phyloP scores from a whole-genome alignment of 2,329 filamentous ascomycete species.

The Ambrosiella cleistominuta region DNA sequence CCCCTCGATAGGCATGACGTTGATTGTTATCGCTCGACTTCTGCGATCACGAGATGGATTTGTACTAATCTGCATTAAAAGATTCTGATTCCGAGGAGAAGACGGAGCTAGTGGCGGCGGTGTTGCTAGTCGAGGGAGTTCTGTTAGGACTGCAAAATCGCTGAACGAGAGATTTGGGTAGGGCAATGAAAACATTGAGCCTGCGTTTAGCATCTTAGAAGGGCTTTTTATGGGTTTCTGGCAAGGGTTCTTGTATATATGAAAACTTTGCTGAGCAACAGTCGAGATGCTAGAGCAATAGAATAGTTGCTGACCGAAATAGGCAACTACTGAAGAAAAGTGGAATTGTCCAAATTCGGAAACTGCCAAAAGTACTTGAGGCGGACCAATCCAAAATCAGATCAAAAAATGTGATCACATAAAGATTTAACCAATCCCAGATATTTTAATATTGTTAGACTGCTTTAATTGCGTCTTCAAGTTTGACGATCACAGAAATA shows the following conservation, averaged over 20 bases:
- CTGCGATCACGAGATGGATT: slow-evolving; percentile 4
- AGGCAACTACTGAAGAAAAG: too few relatives aligned
- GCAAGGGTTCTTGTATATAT: neutral
- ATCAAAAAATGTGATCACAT: too few relatives aligned
- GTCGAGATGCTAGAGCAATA: neutral
- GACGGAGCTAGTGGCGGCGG: slow-evolving; percentile 1
- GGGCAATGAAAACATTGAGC: slow-evolving; percentile 18
- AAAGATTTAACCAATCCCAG: too few relatives aligned
- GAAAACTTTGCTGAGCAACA: neutral
- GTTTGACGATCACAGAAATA: too few relatives aligned
- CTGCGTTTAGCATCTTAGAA: slow-evolving; percentile 5
- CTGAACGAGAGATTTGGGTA: slow-evolving; percentile 21
- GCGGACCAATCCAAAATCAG: too few relatives aligned
- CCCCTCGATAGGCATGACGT: slow-evolving; percentile 9
- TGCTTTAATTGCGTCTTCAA: too few relatives aligned
- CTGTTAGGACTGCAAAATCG: slow-evolving; percentile 17
- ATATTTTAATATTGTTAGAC: too few relatives aligned
- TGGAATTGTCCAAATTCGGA: too few relatives aligned
- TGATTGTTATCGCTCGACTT: slow-evolving; percentile 7
- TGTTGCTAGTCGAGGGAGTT: slow-evolving; percentile 7
- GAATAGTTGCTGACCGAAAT: too few relatives aligned
- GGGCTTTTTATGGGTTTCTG: neutral
- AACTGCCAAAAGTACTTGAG: too few relatives aligned
- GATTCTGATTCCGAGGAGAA: neutral
- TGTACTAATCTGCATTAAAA: neutral